Conservation (phyloP, 2,329 filamentous ascomycete genomes). For the Scytalidium sp. region DNA sequence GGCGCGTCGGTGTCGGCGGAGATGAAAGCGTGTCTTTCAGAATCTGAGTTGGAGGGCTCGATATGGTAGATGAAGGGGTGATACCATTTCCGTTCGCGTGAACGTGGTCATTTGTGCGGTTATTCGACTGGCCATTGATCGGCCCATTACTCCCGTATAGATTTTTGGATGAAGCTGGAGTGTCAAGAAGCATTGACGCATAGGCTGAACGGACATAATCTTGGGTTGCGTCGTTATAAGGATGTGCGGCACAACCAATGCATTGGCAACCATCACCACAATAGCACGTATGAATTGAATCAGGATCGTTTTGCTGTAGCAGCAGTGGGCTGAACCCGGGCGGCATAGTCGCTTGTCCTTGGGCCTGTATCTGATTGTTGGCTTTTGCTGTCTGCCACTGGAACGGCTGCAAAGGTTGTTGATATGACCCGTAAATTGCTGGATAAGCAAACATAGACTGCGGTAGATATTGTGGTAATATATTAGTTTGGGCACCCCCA, state of each 20-base stretch:
- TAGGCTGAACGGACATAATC: constrained; percentile 48
- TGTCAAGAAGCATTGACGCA: constrained; percentile 19
- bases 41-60: not conserved
- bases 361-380: constrained; percentile 32
- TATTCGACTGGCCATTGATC: constrained; percentile 5
- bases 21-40: not conserved
- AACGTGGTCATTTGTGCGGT: too few species aligned
- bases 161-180: constrained; percentile 7
- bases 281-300: constrained; percentile 46
- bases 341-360: constrained; percentile 17
- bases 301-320: constrained; percentile 26
- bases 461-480: constrained; percentile 22
- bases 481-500: constrained; percentile 7
- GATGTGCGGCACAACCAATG: constrained; percentile 64
- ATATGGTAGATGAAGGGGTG: not conserved
- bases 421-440: constrained; percentile 50
- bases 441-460: constrained; percentile 51
- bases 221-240: constrained; percentile 63
- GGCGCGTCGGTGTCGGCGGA: not conserved
- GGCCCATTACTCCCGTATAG: constrained; percentile 10
- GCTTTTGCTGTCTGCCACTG: constrained; percentile 48
- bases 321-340: constrained; percentile 27
- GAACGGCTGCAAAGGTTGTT: constrained; percentile 52
- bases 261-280: constrained; percentile 67
- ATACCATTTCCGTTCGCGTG: not conserved